Evolutionary conservation across 495 filamentous ascomycete species (phyloP).

Genomic region (Parathielavia appendiculata): DNA sequence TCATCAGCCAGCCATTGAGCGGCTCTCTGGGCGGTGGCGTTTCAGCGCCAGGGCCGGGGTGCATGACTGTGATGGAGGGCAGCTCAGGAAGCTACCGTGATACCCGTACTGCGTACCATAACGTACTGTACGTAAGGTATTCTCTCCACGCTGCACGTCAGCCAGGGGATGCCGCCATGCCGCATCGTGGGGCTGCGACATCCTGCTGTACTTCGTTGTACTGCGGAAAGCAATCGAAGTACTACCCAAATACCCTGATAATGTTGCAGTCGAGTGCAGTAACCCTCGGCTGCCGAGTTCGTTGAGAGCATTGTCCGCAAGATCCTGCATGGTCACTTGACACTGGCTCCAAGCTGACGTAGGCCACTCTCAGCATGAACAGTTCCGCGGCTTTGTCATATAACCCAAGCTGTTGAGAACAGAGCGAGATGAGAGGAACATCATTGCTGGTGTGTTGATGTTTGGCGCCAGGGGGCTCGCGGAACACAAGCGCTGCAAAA

Average conservation of each 20-base stretch:
- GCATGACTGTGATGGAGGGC: conserved; percentile 17
- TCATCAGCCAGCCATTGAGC: conserved; percentile 8
- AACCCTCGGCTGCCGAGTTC: conserved; percentile 22
- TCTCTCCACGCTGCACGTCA: conserved; percentile 23
- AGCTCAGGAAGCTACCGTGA: background rate
- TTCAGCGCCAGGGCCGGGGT: conserved; percentile 33
- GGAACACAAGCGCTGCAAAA: background rate
- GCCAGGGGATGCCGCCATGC: conserved; percentile 22
- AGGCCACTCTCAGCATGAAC: background rate
- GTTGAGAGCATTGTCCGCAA: conserved; percentile 17
- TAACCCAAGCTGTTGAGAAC: background rate
- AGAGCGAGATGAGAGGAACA: conserved; percentile 21
- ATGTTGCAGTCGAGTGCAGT: conserved; percentile 21
- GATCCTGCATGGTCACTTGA: conserved; percentile 18
- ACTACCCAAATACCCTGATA: conserved; percentile 31
- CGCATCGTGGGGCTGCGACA: conserved; percentile 22
- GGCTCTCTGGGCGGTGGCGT: conserved; percentile 21
- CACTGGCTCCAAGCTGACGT: conserved; percentile 4
- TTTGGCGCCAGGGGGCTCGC: background rate
- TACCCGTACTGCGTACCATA: no score
- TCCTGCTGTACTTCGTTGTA: conserved; percentile 24
- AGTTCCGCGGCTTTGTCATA: background rate
- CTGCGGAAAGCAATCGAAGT: conserved; percentile 25
- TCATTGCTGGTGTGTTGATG: conserved; percentile 10
- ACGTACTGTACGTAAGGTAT: conserved; percentile 9